Evolutionary conservation across 352 stramenopile species (phyloP).

Genomic region (Globisporangium parvum): DNA sequence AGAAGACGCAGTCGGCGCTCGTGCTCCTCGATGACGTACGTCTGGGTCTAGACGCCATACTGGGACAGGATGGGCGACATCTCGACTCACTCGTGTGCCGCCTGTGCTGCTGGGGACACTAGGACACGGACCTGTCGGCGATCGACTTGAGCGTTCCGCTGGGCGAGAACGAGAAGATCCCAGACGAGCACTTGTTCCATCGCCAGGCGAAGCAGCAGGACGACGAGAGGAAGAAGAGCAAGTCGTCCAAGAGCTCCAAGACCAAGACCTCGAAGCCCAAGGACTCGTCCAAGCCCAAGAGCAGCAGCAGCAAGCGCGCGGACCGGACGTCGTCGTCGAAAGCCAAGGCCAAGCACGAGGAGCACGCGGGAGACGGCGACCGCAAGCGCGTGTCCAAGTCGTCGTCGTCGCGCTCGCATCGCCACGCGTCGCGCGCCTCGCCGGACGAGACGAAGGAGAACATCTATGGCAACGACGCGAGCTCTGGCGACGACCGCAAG

Average conservation of each 20-base stretch:
- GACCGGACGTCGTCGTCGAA: constrained; percentile 40
- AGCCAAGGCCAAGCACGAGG: constrained; percentile 17
- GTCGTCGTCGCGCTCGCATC: constrained; percentile 13
- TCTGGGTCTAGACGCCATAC: neutral
- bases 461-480: constrained; percentile 38
- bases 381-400: constrained; percentile 9
- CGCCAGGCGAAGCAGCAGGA: constrained; percentile 44
- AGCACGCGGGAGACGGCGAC: constrained; percentile 11
- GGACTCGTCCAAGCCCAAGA: neutral
- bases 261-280: constrained; percentile 5
- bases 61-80: neutral
- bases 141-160: constrained; percentile 78
- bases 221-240: constrained; percentile 53
- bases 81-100: neutral
- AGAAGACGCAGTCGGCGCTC: constrained; percentile 21
- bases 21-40: constrained; percentile 30
- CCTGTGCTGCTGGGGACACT: neutral
- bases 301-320: constrained; percentile 16
- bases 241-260: constrained; percentile 43
- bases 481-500: constrained; percentile 28
- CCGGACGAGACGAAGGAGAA: constrained; percentile 41
- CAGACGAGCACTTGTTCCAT: constrained; percentile 78
- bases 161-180: constrained; percentile 68
- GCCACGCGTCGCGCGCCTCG: no score
- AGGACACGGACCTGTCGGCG: constrained; percentile 65